These are phyloP conservation scores for Durotheca rogersii DNA, from an alignment of 495 filamentous ascomycete species.

Conservation along the genomic window DNA sequence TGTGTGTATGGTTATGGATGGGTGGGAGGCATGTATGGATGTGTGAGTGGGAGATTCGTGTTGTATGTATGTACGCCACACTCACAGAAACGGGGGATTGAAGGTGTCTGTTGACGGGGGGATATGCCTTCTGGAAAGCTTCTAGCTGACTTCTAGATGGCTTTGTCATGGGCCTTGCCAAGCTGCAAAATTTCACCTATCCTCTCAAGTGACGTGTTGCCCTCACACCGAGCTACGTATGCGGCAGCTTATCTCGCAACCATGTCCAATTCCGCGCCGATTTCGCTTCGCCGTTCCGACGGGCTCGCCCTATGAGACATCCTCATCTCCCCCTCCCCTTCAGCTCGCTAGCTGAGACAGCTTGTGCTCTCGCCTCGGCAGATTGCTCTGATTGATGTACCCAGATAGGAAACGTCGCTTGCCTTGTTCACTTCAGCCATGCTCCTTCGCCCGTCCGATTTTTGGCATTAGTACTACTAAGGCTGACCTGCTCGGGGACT, in stretches of 20 bases:
- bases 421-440: slow-evolving; percentile 7
- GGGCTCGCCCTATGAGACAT: background rate
- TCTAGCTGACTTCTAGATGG: slow-evolving; percentile 33
- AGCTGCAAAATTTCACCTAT: slow-evolving; percentile 2
- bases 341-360: slow-evolving; percentile 15
- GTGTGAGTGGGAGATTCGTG: no score
- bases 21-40: no score
- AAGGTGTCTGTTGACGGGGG: slow-evolving; percentile 30
- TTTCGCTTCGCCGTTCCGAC: slow-evolving; percentile 20
- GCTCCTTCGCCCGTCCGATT: no score
- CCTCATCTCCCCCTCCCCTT: no score
- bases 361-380: background rate
- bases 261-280: slow-evolving; percentile 14
- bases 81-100: slow-evolving; percentile 21
- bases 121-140: slow-evolving; percentile 48
- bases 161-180: slow-evolving; percentile 17
- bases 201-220: slow-evolving; percentile 6
- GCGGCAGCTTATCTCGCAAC: no score
- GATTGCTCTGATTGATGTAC: background rate
- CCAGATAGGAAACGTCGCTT: background rate
- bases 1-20: no score
- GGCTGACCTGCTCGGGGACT: no score
- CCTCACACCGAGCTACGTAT: slow-evolving; percentile 9
- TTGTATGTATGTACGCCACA: slow-evolving; percentile 1
- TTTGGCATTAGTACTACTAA: no score